phyloP scores from a whole-genome alignment of 192 early-diverging fungal genomes.

The Podila verticillata region DNA sequence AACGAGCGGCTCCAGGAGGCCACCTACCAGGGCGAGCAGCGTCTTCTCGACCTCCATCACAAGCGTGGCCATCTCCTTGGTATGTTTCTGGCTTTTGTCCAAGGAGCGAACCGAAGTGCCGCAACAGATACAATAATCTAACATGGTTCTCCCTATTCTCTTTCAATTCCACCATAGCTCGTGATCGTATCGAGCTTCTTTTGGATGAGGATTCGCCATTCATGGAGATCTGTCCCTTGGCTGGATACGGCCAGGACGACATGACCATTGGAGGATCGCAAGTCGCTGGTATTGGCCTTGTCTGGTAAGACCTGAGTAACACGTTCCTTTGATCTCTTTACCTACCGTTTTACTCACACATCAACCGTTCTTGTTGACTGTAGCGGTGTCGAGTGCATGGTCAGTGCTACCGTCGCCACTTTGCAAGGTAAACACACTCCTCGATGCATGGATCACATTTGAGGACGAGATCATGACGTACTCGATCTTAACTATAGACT shows the following conservation, averaged over 20 bases:
- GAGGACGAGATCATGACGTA: too few species aligned
- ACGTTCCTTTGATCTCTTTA: neutral
- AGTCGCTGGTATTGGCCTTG: conserved; percentile 72
- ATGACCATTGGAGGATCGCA: conserved; percentile 73
- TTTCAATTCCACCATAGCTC: conserved; percentile 35
- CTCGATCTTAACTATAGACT: too few species aligned
- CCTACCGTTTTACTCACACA: neutral
- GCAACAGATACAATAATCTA: neutral
- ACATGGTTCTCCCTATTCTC: conserved; percentile 11
- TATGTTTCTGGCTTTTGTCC: conserved; percentile 19
- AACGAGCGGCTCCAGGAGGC: conserved; percentile 63
- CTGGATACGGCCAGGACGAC: conserved; percentile 69
- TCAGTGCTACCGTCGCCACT: conserved; percentile 68
- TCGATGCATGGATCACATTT: too few species aligned
- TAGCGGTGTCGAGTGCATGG: conserved; percentile 65
- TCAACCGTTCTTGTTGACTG: neutral
- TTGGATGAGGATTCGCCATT: conserved; percentile 74
- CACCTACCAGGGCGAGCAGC: conserved; percentile 58
- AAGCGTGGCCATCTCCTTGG: conserved; percentile 70
- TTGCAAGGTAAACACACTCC: conserved; percentile 48
- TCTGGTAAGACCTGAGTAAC: conserved; percentile 58
- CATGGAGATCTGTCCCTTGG: conserved; percentile 67
- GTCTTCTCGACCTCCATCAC: conserved; percentile 59
- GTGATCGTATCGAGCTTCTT: conserved; percentile 67
- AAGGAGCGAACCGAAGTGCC: conserved; percentile 7